Evolutionary conservation across 192 early-diverging fungal species (phyloP).

Genomic region (Coemansia sp.): DNA sequence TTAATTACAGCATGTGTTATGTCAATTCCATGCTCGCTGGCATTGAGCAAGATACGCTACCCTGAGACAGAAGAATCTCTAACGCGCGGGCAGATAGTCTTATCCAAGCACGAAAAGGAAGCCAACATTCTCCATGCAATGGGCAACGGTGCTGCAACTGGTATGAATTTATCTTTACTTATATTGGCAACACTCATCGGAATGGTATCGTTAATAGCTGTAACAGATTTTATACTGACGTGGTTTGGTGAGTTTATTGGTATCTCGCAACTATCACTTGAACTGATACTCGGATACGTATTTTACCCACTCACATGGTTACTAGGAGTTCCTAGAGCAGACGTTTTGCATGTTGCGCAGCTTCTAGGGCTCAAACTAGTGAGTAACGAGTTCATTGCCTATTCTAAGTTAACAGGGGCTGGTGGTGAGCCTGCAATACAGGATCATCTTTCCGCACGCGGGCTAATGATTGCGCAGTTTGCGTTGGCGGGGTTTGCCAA

Average conservation of each 20-base stretch:
- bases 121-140: constrained; percentile 78
- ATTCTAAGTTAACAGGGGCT: constrained; percentile 41
- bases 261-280: constrained; percentile 58
- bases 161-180: constrained; percentile 71
- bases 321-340: constrained; percentile 59
- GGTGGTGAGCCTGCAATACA: constrained; percentile 18
- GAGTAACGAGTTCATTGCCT: constrained; percentile 87
- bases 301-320: constrained; percentile 73
- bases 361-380: constrained; percentile 73
- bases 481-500: constrained; percentile 88
- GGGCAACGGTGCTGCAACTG: constrained; percentile 79
- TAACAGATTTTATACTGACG: constrained; percentile 67
- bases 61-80: constrained; percentile 77
- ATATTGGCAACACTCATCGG: constrained; percentile 75
- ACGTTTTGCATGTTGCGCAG: constrained; percentile 60
- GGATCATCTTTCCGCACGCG: constrained; percentile 49
- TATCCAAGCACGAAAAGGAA: constrained; percentile 62
- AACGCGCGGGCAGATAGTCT: constrained; percentile 61
- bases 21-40: constrained; percentile 83
- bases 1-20: constrained; percentile 84
- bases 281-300: constrained; percentile 70
- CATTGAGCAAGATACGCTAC: constrained; percentile 79
- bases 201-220: constrained; percentile 69
- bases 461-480: constrained; percentile 61
- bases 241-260: constrained; percentile 67